phyloP scores from a whole-genome alignment of 2,329 filamentous ascomycete genomes.

The Xylariaceae sp. region DNA sequence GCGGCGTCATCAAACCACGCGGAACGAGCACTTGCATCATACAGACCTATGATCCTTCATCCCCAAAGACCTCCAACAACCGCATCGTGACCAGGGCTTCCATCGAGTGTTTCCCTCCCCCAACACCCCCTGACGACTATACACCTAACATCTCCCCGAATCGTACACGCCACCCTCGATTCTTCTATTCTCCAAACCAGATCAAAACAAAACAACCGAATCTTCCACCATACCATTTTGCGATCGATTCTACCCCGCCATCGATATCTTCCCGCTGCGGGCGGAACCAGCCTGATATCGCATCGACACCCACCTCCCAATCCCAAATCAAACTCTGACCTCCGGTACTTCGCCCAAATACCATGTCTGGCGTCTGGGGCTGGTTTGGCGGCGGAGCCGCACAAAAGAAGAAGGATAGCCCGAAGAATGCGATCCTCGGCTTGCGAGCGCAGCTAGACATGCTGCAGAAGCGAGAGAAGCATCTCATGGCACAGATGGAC shows the following conservation, averaged over 20 bases:
- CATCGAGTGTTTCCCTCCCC: neutral
- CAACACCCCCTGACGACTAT: neutral
- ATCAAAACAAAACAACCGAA: constrained; percentile 16
- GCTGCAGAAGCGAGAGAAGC: constrained; percentile 94
- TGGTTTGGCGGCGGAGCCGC: constrained; percentile 88
- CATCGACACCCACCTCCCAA: constrained; percentile 4
- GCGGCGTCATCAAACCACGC: constrained; percentile 21
- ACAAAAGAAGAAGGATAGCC: constrained; percentile 87
- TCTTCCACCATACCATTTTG: constrained; percentile 11
- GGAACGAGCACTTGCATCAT: constrained; percentile 18
- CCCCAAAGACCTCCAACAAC: neutral
- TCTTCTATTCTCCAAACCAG: neutral
- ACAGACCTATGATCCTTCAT: constrained; percentile 4
- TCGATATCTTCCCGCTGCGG: constrained; percentile 7
- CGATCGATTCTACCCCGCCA: constrained; percentile 29
- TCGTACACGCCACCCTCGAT: neutral
- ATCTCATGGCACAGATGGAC: constrained; percentile 88
- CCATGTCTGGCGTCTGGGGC: constrained; percentile 73
- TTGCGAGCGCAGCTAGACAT: constrained; percentile 91
- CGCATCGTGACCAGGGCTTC: constrained; percentile 1
- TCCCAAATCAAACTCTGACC: constrained; percentile 7
- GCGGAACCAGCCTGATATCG: constrained; percentile 2
- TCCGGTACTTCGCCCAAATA: constrained; percentile 26
- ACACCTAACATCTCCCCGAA: neutral
- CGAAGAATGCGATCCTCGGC: constrained; percentile 93